phyloP scores from a whole-genome alignment of 176 grass and related monocot genomes.

The Rhynchospora pubera region DNA sequence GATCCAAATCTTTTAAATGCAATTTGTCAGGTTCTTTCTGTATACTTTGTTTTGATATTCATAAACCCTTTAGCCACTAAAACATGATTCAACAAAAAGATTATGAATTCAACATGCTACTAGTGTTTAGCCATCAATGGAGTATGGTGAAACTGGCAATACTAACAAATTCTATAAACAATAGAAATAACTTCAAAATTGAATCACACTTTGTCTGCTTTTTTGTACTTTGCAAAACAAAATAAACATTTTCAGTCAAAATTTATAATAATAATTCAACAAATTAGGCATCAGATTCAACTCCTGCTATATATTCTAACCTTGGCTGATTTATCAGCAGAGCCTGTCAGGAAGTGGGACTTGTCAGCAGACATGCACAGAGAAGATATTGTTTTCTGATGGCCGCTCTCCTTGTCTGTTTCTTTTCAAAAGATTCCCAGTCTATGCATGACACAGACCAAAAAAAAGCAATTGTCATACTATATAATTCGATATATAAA shows the following conservation, averaged over 20 bases:
- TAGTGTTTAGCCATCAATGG: neutral
- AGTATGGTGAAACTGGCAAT: neutral
- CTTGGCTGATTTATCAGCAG: slow-evolving; percentile 79
- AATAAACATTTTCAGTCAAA: neutral
- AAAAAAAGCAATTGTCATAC: slow-evolving; percentile 2
- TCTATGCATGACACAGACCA: slow-evolving; percentile 30
- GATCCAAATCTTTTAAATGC: neutral
- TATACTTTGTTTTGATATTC: neutral
- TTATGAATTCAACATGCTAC: neutral
- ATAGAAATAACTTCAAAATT: neutral
- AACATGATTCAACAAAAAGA: too few species aligned
- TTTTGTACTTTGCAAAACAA: neutral
- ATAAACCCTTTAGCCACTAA: neutral
- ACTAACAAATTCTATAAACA: neutral
- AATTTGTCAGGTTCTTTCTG: neutral
- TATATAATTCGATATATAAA: neutral
- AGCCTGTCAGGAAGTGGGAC: slow-evolving; percentile 73
- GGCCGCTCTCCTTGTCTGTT: slow-evolving; percentile 60
- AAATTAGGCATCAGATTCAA: neutral
- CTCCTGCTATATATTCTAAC: slow-evolving; percentile 17
- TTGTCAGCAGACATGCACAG: slow-evolving; percentile 60
- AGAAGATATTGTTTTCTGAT: slow-evolving; percentile 63
- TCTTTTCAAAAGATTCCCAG: slow-evolving; percentile 65
- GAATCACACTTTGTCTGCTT: neutral
- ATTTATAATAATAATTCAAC: neutral